These are phyloP conservation scores for Aegilops speltoides DNA, from an alignment of 176 grass and related monocot species.

Conservation along the genomic window DNA sequence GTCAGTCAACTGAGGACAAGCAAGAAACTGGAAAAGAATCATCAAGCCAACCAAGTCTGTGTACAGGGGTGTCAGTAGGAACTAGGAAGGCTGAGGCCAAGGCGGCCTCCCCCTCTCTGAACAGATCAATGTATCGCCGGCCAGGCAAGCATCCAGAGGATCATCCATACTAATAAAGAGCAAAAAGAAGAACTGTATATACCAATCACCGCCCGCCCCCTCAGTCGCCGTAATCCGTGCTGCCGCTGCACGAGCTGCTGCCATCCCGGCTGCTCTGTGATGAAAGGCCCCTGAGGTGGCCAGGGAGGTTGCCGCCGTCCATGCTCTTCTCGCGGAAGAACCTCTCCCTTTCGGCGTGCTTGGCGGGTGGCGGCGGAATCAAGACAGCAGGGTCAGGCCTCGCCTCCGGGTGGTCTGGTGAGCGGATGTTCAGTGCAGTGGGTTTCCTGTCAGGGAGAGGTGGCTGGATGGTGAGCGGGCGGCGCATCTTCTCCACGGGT, in stretches of 20 bases:
- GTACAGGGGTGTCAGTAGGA: conserved; percentile 47
- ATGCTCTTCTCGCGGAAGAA: conserved; percentile 79
- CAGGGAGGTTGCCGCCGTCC: conserved; percentile 38
- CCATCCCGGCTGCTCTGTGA: conserved; percentile 36
- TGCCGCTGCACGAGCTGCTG: conserved; percentile 75
- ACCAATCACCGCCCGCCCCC: background rate
- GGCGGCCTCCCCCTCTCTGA: background rate
- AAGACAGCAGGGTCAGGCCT: conserved; percentile 29
- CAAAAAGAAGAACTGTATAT: conserved; percentile 23
- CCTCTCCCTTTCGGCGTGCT: conserved; percentile 72
- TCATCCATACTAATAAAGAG: conserved; percentile 8
- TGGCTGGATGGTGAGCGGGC: conserved; percentile 68
- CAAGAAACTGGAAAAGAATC: conserved; percentile 7
- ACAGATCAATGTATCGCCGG: conserved; percentile 32
- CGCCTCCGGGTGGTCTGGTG: conserved; percentile 20
- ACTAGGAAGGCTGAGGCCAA: conserved; percentile 5
- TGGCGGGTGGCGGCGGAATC: conserved; percentile 68
- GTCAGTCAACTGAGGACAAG: conserved; percentile 6
- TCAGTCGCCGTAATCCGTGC: conserved; percentile 87
- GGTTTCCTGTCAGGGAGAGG: conserved; percentile 40
- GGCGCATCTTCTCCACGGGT: conserved; percentile 69
- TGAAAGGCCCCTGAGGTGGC: conserved; percentile 61
- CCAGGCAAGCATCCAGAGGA: conserved; percentile 1
- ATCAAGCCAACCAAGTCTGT: conserved; percentile 37
- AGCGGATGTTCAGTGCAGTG: conserved; percentile 29